Evolutionary conservation across 1,284 basidiomycete species (phyloP), one percentile per base, ranked within the genome.

Genomic region (Fomitopsis palustris): DNA sequence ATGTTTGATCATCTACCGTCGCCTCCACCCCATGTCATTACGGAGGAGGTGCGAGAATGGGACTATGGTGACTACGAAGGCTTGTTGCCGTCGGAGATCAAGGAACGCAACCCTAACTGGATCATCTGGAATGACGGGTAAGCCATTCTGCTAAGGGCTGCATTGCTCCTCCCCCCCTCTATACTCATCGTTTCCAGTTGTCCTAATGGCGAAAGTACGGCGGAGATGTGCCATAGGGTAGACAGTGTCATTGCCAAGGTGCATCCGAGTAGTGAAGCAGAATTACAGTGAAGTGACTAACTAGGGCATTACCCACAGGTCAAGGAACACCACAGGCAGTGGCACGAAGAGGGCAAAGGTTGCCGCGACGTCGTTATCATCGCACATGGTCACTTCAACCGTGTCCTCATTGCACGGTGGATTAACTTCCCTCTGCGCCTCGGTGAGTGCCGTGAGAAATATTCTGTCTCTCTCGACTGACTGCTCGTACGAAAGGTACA

Each of bases 31-130:
- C 84, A 87, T 66, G 70, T 79, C 27, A 70, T 86, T 47, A 86
- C 87, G 0, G 90, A 92, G 64, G 80, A 85, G 27, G 83, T 83
- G 45, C 78, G 84, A 53, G 91, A 96, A 73, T 96, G 94, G 93
- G 90, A 95, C 68, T 96, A 96, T 70, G 93, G 95, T 27, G 84
- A 92, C 10, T 96, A 93, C 69, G 95, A 97, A 72, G 95, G 95
- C 12, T 81, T 94, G 45, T 71, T 83, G 43, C 80, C 88, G 17
- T 75, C 82, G 29, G 90, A 96, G 67, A 96, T 96, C 66, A 77
- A 86, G 61, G 79, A 81, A 57, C 78, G 74, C 47, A 82, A 86
- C 60, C 83, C 89, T 0, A 78, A 72, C 31, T 96, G 93, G 93
- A 71, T 72, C 29, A 94, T 96, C 67, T 96, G 92, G 91, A 79